A percentile compares a stretch with the other conserved stretches of the same genome.
phyloP scores from a whole-genome alignment of 176 grass and related monocot genomes.

The Miscanthus lutarioriparius region DNA sequence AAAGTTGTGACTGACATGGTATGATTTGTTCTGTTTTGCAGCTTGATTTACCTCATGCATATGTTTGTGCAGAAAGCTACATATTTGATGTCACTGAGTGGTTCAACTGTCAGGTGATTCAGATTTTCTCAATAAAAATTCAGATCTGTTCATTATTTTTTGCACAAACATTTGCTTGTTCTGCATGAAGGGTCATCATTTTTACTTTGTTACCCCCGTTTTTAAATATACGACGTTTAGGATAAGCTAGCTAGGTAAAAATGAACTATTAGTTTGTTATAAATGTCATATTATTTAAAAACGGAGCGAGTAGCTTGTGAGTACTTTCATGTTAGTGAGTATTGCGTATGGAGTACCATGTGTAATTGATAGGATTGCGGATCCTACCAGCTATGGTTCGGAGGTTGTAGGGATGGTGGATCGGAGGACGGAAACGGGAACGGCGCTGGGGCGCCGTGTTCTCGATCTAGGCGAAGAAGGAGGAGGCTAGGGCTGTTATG shows the following conservation, averaged over 20 bases:
- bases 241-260: neutral
- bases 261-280: too few species aligned
- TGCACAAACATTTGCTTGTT: constrained; percentile 16
- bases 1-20: constrained; percentile 43
- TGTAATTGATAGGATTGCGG: too few species aligned
- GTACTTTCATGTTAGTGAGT: neutral
- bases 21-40: constrained; percentile 46
- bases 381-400: too few species aligned
- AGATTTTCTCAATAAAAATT: constrained; percentile 33
- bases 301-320: neutral
- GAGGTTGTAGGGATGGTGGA: too few species aligned
- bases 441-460: too few species aligned
- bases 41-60: constrained; percentile 71
- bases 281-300: neutral
- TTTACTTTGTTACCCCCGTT: neutral
- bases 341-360: neutral
- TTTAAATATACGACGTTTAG: neutral
- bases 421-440: too few species aligned
- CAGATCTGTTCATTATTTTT: constrained; percentile 10
- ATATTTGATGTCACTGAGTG: constrained; percentile 97
- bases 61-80: constrained; percentile 89
- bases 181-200: neutral
- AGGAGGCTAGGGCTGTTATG: too few species aligned
- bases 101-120: constrained; percentile 89
- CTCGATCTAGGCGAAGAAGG: too few species aligned